Base-by-base conservation (phyloP, 164 flowering plant species). In the Malania oleifera region DNA sequence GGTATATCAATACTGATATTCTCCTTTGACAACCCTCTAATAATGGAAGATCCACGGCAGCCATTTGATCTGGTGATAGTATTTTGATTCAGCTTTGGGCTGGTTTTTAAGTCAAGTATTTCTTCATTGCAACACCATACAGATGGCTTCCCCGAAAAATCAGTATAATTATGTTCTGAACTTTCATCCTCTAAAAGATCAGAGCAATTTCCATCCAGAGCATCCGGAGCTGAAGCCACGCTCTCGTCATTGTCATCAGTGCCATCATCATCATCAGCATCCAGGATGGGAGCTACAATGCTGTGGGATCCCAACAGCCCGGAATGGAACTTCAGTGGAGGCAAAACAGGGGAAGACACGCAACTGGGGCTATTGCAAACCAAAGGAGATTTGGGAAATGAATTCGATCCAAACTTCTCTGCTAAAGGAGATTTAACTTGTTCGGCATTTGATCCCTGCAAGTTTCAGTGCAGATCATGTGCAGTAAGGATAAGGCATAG, bases 241-340 rank as follows among this genome's bases (percentile, higher is more conserved):
- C 90, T 83, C 74, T 78, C 48, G 13, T 63, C 44, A 50, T 52
- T 28, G 28, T 27, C 67, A 27, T 77, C 78, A 0, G 67, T 77
- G 1, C 64, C 75, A 25, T 70, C 76, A 0, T 67, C 78, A 26
- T 56, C 51, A 46, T 70, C 64, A 9, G 62, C 58, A 15, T 62
- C 76, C 0, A 55, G 47, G 55, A 47, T 52, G 9, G 72, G 61
- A 64, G 64, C 23, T 0, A 59, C 73, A 7, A 70, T 26, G n/a
- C 65, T 69, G 45, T 53, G 79, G 58, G 80, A 67, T 15, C 74
- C 60, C 37, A 85, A 65, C 26, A 81, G 61, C 5, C 84, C 81
- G 23, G 89, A 75, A 60, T 79, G 73, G 65, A 81, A 81, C 58
- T 78, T 84, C 57, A 82, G 63, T 18, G 93, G 91, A 34, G 96